Evolutionary conservation across 371 early-diverging fungal species (phyloP), one percentile per base, ranked within the genome.

Genomic region (Gilbertella persicaria): DNA sequence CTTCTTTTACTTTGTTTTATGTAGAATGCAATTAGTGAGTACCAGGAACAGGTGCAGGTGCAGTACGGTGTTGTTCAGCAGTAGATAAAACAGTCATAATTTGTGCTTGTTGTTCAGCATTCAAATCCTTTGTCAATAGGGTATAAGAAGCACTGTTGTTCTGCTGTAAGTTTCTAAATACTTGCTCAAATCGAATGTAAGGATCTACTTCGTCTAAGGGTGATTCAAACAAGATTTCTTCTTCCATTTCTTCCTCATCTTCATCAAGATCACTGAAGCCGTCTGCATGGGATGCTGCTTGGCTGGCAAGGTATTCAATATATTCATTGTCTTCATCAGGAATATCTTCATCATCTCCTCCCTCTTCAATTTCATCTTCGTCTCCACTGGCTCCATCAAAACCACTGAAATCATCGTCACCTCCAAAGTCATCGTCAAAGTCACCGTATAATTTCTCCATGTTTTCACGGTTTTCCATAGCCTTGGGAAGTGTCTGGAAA

Each of bases 171-270:
- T n/a, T 68, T 70, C 55, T 53, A 30, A 47, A 38, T 6, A 56
- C 57, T 56, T 82, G 72, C 16, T 83, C 83, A 66, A 95, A 90
- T 48, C 78, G 75, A 35, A 85, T 62, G 67, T 93, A 94, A 8
- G 89, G 87, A 58, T 96, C 88, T 41, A 96, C 67, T 45, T 82
- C 74, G 60, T 96, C 96, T 59, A 95, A 75, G 20, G 93, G 93
- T 5, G 93, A 90, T 53, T 89, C 90, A 49, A 90, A 89, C 41
- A 85, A 64, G 16, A 87, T 73, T 57, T 93, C 94, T 67, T 94
- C 94, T 45, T 87, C 83, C 39, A 92, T 79, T 24, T 83, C 82
- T 25, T 50, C 55, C 19, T 85, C 87, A n/a, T 86, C 79, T 14
- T 64, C 56, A 13, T 53, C 43, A 40, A 49, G 68, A 14, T 82